Evolutionary conservation across 2,329 filamentous ascomycete genomes (phyloP), one percentile per base, ranked within the genome.

Genomic region (Annulohypoxylon truncatum): DNA sequence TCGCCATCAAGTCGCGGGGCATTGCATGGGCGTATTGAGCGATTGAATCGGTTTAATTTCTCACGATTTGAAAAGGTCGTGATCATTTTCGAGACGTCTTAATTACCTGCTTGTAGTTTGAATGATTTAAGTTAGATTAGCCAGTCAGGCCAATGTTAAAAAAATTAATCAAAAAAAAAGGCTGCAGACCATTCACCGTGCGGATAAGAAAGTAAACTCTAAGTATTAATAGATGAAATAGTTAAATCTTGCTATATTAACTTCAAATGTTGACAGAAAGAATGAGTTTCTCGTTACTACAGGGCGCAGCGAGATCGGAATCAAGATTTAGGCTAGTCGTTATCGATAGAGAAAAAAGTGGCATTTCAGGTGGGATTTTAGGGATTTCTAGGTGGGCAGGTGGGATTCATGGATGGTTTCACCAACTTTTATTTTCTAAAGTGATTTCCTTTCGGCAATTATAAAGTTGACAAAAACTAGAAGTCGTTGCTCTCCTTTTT

Each of bases 301-400:
- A 46, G 18, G 24, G 2, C 7, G 9, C 15, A 35, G 59, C 61
- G 61, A 64, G 29, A 67, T 67, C 65, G 65, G 65, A 65, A 53
- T 48, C 35, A 24, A 26, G n/a, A 67, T 59, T 66, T 59, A 58
- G 52, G 57, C 58, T 64, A 64, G 55, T 12, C 15, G 42, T 63
- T 63, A 67, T 64, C 59, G 64, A 67, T 67, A 67, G 35, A 22
- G 26, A 29, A 35, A 54, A 33, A 58, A 29, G 58, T 59, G 58
- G 54, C 46, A 22, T 50, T 46, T 52, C 47, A 15, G 28, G 60
- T 58, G 60, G 64, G 44, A 64, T 61, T 20, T 42, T 42, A 42
- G 38, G 38, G 38, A 42, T 42, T 42, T 42, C 38, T 12, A 20
- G 38, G 38, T 12, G 38, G 38, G 38, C 18, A 42, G 18, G 38